These are phyloP conservation scores for Lizonia empirigonia DNA, from an alignment of 2,329 filamentous ascomycete species.

Conservation along the genomic window DNA sequence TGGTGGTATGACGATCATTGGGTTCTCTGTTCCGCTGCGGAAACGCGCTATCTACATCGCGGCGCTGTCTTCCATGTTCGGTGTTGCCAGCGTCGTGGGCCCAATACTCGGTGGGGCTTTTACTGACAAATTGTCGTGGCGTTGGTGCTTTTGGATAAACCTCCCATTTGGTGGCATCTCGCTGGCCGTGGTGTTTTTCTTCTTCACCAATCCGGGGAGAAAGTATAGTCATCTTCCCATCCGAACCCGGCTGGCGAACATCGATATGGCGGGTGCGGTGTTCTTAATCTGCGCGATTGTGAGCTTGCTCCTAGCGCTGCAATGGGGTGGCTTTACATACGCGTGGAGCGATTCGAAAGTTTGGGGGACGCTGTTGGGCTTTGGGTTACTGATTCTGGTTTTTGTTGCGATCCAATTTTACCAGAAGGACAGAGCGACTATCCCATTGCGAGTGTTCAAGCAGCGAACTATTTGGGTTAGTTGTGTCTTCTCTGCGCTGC, in stretches of 20 bases:
- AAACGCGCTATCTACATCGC: slow-evolving; percentile 53
- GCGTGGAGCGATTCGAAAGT: slow-evolving; percentile 56
- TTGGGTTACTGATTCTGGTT: slow-evolving; percentile 53
- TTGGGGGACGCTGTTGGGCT: slow-evolving; percentile 58
- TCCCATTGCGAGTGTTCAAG: slow-evolving; percentile 42
- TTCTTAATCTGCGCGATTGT: slow-evolving; percentile 45
- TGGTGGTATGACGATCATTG: slow-evolving; percentile 58
- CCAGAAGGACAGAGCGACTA: slow-evolving; percentile 39
- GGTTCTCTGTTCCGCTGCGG: slow-evolving; percentile 50
- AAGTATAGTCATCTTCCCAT: slow-evolving; percentile 36
- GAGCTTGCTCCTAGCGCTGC: slow-evolving; percentile 42
- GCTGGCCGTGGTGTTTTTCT: slow-evolving; percentile 38
- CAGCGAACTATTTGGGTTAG: slow-evolving; percentile 44
- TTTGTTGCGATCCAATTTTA: slow-evolving; percentile 49
- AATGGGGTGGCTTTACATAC: slow-evolving; percentile 51
- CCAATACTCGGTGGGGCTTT: slow-evolving; percentile 52
- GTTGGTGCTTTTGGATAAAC: slow-evolving; percentile 52
- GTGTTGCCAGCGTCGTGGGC: slow-evolving; percentile 48
- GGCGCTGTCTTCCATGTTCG: slow-evolving; percentile 46
- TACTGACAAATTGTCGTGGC: slow-evolving; percentile 48
- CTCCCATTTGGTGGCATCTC: slow-evolving; percentile 53
- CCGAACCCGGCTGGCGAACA: slow-evolving; percentile 47
- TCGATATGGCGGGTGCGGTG: slow-evolving; percentile 40
- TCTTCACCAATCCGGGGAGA: slow-evolving; percentile 37
- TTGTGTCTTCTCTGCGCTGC: slow-evolving; percentile 42